Percentiles rank a stretch among this genome's conserved stretches.
Conservation (phyloP, 352 stramenopile genomes). For the Phytopythium aichiense region DNA sequence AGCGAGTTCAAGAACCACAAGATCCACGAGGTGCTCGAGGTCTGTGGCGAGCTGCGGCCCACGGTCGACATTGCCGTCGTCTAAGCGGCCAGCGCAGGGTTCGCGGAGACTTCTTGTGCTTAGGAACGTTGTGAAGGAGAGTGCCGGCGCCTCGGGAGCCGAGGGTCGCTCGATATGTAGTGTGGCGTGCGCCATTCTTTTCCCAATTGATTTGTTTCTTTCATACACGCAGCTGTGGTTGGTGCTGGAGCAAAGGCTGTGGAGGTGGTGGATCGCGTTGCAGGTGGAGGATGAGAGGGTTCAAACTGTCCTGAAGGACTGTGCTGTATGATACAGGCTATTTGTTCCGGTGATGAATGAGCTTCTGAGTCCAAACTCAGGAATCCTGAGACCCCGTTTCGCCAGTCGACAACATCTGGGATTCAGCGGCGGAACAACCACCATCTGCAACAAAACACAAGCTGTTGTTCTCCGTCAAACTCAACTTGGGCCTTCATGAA, state of each 20-base stretch:
- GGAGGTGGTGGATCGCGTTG: not conserved
- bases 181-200: slow-evolving; percentile 2
- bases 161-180: slow-evolving; percentile 6
- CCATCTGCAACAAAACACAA: no score
- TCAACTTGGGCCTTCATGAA: no score
- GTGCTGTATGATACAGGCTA: no score
- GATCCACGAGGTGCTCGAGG: slow-evolving; percentile 95
- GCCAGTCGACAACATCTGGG: no score
- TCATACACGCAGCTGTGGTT: slow-evolving; percentile 1
- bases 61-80: slow-evolving; percentile 94
- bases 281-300: not conserved
- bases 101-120: not conserved
- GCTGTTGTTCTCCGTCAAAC: no score
- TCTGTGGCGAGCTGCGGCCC: slow-evolving; percentile 95
- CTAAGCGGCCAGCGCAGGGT: slow-evolving; percentile 25
- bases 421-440: no score
- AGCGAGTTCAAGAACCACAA: slow-evolving; percentile 94
- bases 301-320: not conserved
- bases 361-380: no score
- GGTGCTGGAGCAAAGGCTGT: not conserved
- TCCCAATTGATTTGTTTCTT: not conserved
- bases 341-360: no score
- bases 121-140: slow-evolving; percentile 2
- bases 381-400: no score
- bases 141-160: not conserved